phyloP scores from a whole-genome alignment of 148 eudicot genomes.

The Dysphania ambrosioides region DNA sequence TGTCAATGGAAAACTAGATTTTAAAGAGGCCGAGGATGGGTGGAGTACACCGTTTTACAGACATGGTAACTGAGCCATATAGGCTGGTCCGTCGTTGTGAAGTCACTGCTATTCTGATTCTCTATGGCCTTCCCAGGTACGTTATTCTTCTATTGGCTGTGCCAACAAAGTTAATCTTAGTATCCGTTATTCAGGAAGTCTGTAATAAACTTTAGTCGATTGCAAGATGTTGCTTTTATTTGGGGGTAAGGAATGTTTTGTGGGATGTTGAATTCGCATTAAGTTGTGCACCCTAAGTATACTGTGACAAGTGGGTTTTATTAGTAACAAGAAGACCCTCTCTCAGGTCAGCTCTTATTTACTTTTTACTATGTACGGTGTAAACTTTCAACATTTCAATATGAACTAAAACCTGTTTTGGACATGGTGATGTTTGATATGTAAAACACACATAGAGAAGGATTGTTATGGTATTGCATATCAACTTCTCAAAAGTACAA shows the following conservation, averaged over 20 bases:
- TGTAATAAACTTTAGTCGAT: neutral
- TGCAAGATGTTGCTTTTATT: neutral
- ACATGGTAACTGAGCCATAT: slow-evolving; percentile 78
- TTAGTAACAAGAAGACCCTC: too few relatives aligned
- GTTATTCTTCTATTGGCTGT: neutral
- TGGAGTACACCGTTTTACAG: slow-evolving; percentile 58
- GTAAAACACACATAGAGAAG: neutral
- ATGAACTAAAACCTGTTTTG: neutral
- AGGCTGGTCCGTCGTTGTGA: slow-evolving; percentile 72
- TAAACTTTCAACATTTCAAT: neutral
- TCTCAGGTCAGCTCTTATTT: too few relatives aligned
- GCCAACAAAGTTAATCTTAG: neutral
- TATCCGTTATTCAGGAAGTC: neutral
- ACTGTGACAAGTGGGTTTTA: too few relatives aligned
- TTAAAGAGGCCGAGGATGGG: slow-evolving; percentile 70
- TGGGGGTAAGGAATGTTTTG: neutral
- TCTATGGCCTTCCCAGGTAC: slow-evolving; percentile 96
- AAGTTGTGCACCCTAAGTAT: neutral
- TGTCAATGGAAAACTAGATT: slow-evolving; percentile 41
- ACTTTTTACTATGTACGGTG: too few relatives aligned
- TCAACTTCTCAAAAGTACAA: too few relatives aligned
- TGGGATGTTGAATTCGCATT: neutral
- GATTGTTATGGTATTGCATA: neutral
- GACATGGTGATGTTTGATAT: neutral
- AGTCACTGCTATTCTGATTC: slow-evolving; percentile 86